Conservation (phyloP, 1,284 basidiomycete species). For the Cryptococcus sp. region DNA sequence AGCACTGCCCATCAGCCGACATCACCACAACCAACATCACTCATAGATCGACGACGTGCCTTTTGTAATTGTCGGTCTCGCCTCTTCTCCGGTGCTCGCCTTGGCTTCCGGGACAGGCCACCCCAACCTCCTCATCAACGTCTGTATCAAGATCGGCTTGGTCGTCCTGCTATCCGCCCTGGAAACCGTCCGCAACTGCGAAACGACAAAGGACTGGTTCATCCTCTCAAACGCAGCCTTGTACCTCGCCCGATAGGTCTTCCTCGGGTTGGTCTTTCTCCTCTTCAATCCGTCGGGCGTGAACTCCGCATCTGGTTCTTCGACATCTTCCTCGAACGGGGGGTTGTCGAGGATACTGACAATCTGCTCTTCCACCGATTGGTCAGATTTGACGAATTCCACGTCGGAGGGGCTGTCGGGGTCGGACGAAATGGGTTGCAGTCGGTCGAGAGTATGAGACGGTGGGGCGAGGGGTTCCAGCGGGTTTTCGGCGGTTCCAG, state of each 20-base stretch:
- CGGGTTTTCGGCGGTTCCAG: background rate
- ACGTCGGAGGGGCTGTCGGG: background rate
- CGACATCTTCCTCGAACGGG: background rate
- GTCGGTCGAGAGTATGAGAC: background rate
- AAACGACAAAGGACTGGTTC: background rate
- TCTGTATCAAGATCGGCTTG: constrained; percentile 4
- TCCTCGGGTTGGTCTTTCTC: background rate
- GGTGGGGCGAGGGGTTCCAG: background rate
- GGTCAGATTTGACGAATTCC: background rate
- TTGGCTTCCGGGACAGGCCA: constrained; percentile 1
- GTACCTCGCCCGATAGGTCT: background rate
- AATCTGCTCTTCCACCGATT: background rate
- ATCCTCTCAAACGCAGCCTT: background rate
- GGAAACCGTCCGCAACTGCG: background rate
- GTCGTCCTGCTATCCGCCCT: background rate
- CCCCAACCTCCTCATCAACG: background rate
- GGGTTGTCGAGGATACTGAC: background rate
- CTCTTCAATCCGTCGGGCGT: no score
- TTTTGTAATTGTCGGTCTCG: background rate
- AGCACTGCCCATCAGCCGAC: constrained; percentile 7
- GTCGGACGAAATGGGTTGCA: background rate
- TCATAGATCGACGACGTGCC: background rate
- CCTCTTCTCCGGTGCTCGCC: background rate
- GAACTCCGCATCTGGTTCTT: background rate
- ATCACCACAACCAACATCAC: background rate